Conservation (phyloP, 2,329 filamentous ascomycete genomes). For the Cercospora berteroae region DNA sequence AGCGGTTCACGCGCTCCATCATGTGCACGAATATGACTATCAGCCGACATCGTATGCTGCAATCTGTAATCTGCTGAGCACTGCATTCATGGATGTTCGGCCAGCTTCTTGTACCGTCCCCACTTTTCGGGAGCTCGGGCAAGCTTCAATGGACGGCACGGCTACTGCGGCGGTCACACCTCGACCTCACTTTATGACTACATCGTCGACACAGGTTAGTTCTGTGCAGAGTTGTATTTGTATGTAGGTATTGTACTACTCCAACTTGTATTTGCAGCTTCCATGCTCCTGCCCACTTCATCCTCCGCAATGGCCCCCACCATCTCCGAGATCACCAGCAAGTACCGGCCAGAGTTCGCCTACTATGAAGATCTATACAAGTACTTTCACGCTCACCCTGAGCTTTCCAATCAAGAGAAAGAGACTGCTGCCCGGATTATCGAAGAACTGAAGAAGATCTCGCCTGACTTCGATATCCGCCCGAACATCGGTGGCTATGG, state of each 20-base stretch:
- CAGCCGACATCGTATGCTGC: not conserved
- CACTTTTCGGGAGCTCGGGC: conserved; percentile 9
- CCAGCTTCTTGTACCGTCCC: conserved; percentile 3
- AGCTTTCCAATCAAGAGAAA: conserved; percentile 58
- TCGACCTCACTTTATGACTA: conserved; percentile 10
- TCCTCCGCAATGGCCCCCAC: conserved; percentile 22
- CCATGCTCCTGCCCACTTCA: not conserved
- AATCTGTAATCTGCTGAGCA: not conserved
- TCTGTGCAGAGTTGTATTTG: not conserved
- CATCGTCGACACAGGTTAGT: not conserved
- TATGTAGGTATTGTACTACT: conserved; percentile 18
- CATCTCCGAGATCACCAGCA: conserved; percentile 30
- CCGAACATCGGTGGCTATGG: conserved; percentile 59
- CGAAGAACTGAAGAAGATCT: conserved; percentile 40
- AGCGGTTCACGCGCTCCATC: not conserved
- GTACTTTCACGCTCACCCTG: conserved; percentile 58
- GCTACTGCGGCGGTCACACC: conserved; percentile 7
- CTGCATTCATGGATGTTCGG: not conserved
- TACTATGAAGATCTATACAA: conserved; percentile 58
- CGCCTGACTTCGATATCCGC: conserved; percentile 46
- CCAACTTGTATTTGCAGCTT: not conserved
- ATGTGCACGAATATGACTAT: not conserved
- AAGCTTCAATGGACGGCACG: conserved; percentile 11
- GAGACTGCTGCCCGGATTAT: conserved; percentile 52
- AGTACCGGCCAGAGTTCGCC: conserved; percentile 42